Evolutionary conservation across 768 basidiomycete genomes (phyloP).

Genomic region (Lactarius psammicola): DNA sequence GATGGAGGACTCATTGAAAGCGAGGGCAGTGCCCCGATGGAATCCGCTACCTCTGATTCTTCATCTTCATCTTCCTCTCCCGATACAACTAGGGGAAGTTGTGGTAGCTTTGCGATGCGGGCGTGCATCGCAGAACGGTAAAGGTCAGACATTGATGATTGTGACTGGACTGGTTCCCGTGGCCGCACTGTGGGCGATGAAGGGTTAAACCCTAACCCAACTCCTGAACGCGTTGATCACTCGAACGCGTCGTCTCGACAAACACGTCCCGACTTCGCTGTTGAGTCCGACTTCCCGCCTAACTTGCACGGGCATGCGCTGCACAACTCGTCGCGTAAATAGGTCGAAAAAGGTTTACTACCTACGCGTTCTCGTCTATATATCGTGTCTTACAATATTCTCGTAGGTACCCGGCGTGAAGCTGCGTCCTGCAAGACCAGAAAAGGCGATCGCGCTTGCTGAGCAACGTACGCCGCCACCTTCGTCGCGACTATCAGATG

Average conservation of each 20-base stretch:
- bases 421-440: conserved; percentile 60
- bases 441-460: conserved; percentile 28
- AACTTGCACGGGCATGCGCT: not conserved
- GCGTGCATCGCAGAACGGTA: conserved; percentile 77
- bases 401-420: conserved; percentile 78
- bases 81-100: conserved; percentile 34
- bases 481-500: conserved; percentile 41
- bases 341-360: conserved; percentile 59
- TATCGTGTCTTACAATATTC: not conserved
- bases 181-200: not conserved
- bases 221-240: not conserved
- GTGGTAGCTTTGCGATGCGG: conserved; percentile 71
- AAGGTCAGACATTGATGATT: conserved; percentile 57
- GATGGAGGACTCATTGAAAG: conserved; percentile 62
- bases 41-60: conserved; percentile 55
- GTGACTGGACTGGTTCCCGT: not conserved
- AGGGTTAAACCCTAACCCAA: not conserved
- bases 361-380: not conserved
- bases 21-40: conserved; percentile 58
- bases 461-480: conserved; percentile 34
- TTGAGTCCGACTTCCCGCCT: not conserved
- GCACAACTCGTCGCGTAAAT: conserved; percentile 48
- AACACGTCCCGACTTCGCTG: not conserved
- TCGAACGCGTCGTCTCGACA: not conserved
- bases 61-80: conserved; percentile 51